Conservation (phyloP, 192 early-diverging fungal species). For the Globomyces pollinis-pini region DNA sequence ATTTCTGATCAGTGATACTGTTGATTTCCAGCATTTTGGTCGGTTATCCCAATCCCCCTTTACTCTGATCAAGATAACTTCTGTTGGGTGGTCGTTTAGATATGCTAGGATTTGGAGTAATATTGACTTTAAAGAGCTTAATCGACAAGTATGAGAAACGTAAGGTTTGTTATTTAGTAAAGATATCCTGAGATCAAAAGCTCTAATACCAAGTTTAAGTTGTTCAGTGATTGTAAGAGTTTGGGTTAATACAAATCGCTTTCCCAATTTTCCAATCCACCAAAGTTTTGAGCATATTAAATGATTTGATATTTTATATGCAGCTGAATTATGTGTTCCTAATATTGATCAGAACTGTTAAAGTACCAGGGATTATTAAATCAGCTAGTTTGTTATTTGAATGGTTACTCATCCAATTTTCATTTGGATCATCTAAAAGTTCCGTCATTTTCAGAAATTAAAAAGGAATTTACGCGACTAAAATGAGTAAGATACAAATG, state of each 20-base stretch:
- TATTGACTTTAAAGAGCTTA: background rate
- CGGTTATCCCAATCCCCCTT: background rate
- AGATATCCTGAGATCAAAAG: background rate
- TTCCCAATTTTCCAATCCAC: background rate
- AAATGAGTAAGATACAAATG: no score
- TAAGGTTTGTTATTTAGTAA: background rate
- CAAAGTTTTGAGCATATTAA: no score
- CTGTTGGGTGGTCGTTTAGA: background rate
- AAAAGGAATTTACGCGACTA: no score
- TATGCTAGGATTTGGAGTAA: background rate
- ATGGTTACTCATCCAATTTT: no score
- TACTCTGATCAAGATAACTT: slow-evolving; percentile 3
- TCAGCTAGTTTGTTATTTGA: no score
- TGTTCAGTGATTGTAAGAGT: background rate
- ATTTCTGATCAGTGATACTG: background rate
- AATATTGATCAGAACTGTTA: no score
- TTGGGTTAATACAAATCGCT: slow-evolving; percentile 1
- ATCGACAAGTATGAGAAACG: background rate
- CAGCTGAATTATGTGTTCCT: slow-evolving; percentile 5
- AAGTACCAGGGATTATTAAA: no score
- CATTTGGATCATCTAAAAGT: no score
- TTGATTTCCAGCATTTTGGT: background rate
- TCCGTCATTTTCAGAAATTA: no score
- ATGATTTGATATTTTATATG: background rate
- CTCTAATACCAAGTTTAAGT: background rate